A percentile compares a stretch with the other conserved stretches of the same genome.
Conservation (phyloP, 495 filamentous ascomycete species). For the Daldinia bambusicola region DNA sequence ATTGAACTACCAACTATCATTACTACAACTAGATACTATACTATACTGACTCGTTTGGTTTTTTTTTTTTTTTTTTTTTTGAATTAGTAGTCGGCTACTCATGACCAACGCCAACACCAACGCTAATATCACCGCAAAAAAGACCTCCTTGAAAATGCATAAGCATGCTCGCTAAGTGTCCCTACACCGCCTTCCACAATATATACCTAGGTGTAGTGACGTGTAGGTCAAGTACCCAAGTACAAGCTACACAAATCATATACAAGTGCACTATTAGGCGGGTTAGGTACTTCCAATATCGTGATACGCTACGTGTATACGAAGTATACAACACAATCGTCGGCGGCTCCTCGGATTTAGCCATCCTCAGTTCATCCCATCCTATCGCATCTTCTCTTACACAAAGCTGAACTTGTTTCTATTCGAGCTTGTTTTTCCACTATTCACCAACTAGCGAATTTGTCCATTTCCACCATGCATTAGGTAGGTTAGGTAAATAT, state of each 20-base stretch:
- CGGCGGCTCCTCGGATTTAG: slow-evolving; percentile 34
- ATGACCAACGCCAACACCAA: not conserved
- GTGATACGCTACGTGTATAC: no score
- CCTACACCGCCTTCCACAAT: slow-evolving; percentile 36
- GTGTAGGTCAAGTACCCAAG: slow-evolving; percentile 11
- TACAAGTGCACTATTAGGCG: not conserved
- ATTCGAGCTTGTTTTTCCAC: not conserved
- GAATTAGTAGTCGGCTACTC: not conserved
- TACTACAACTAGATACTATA: not conserved
- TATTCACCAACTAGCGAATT: slow-evolving; percentile 9
- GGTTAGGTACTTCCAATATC: no score
- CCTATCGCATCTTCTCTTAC: slow-evolving; percentile 2
- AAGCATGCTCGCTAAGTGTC: slow-evolving; percentile 18
- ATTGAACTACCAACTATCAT: no score
- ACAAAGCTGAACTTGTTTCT: slow-evolving; percentile 3
- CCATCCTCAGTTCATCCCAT: slow-evolving; percentile 13
- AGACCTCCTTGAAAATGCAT: slow-evolving; percentile 34
- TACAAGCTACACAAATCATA: not conserved
- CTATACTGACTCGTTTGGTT: not conserved
- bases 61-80: not conserved
- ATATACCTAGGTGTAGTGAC: slow-evolving; percentile 24
- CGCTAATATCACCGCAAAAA: slow-evolving; percentile 5
- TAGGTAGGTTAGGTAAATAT: not conserved
- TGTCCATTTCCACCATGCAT: slow-evolving; percentile 19
- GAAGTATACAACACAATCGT: no score